Base-by-base conservation (phyloP, 179 eudicot genomes). In the Silene vulgaris region DNA sequence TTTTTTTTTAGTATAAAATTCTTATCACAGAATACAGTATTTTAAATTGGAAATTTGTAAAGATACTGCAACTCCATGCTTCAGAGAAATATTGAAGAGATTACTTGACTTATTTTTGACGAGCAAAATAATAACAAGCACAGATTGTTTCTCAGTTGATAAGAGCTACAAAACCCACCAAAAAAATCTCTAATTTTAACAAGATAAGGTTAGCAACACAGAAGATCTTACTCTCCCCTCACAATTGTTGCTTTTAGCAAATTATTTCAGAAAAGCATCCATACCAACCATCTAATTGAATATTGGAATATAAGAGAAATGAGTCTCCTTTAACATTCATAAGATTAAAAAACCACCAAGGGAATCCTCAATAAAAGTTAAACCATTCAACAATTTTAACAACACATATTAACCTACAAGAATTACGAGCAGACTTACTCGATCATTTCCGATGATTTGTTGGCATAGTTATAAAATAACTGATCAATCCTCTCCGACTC, bases 401-500 rank as follows among this genome's bases (percentile, higher is more conserved):
- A 67, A 65, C 21, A 67, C 0, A 67, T 2, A 16, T 12, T 32
- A 37, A 5, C 12, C 71, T 37, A 19, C 8, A 67, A 67, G 14
- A 66, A 37, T 35, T 35, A 17, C 7, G 14, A 20, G 19, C 20
- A 40, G 19, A 68, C 56, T 86, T 89, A 94, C 98, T 94, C 98
- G 50, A 94, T 94, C 84, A 86, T 73, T 69, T 83, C 82, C 26
- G 90, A 85, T 45, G 88, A 80, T 62, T 63, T 81, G 81, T 83
- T 87, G 57, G 94, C 89, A 90, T 94, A 94, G 37, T 86, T 61
- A 81, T 85, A 74, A 75, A 89, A 94, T 61, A 94, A 79, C 20
- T 86, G 90, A 79, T 92, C 98, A 60, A 92, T 85, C 40, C 92
- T 84, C 71, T 92, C 98, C 84, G 85, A 64, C 83, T 94, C 97